Evolutionary conservation across 371 early-diverging fungal genomes (phyloP).

Genomic region (Mortierella sp.): DNA sequence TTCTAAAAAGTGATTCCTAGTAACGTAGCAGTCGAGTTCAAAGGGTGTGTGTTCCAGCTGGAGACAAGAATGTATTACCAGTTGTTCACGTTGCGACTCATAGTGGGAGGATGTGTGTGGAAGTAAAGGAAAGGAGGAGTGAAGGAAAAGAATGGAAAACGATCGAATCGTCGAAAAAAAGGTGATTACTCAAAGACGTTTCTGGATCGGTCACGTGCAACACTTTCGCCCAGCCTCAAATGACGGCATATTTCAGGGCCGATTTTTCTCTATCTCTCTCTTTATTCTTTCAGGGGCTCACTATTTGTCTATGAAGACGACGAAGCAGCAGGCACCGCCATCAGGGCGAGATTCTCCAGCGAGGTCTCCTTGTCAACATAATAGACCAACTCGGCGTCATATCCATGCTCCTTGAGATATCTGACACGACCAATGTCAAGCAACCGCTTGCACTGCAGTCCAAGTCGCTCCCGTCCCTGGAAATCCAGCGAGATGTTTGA

Average conservation of each 20-base stretch:
- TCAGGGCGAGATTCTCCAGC: conserved; percentile 80
- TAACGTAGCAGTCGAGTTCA: neutral
- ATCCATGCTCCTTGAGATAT: conserved; percentile 67
- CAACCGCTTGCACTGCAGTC: conserved; percentile 82
- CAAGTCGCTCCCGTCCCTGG: conserved; percentile 73
- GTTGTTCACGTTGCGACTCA: conserved; percentile 81
- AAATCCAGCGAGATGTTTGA: conserved; percentile 72
- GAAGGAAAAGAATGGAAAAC: conserved; percentile 41
- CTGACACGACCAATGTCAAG: conserved; percentile 76
- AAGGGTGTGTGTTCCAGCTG: neutral
- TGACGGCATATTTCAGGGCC: conserved; percentile 1
- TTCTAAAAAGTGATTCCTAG: neutral
- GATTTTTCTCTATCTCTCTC: neutral
- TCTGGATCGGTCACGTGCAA: neutral
- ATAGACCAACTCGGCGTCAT: conserved; percentile 74
- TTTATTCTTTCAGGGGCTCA: neutral
- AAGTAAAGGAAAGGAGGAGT: conserved; percentile 10
- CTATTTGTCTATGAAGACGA: neutral
- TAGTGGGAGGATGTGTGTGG: conserved; percentile 28
- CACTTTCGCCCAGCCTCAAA: neutral
- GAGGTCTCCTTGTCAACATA: conserved; percentile 75
- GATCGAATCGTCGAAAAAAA: conserved; percentile 11
- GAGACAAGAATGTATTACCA: conserved; percentile 61
- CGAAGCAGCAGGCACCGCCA: conserved; percentile 61
- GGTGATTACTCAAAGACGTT: neutral